Base-by-base conservation (phyloP, 257 asterid species). In the Capsicum pubescens region DNA sequence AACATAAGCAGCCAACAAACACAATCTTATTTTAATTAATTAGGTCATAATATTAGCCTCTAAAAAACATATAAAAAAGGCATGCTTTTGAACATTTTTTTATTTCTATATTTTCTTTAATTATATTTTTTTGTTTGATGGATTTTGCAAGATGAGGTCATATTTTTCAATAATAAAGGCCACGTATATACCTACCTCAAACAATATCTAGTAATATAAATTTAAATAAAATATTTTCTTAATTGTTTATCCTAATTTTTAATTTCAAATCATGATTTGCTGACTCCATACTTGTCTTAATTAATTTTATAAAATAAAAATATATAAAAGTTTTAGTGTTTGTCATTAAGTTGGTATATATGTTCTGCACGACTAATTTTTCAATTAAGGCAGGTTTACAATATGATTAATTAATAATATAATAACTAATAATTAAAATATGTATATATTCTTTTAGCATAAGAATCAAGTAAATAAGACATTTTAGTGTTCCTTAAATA, bases 261-360 rank as follows among this genome's bases (percentile, higher is more conserved):
- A 61, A 81, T 61, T 81, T 61, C 76, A 46, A 61, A 81, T 81
- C 84, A 81, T 60, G 70, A 21, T 66, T 81, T 81, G 84, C 81
- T 76, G 81, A 54, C 81, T 76, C n/a, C 81, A 52, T 52, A 35
- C 17, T 52, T 52, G 48, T 52, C 81, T 76, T 52, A 21, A 52
- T 16, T 7, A 76, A 6, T 26, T 26, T 26, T 26, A 26, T 26
- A 26, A 26, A 26, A 26, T 26, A 32, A 50, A 21, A 8, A 26
- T 0, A 26, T 70, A 1, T 12, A 32, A 7, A 50, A 7, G n/a
- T 26, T 76, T 21, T 52, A 76, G 81, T 50, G 36, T 1, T 74
- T 21, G 80, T 50, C 61, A 5, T 71, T 50, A 21, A 44, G 16
- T 52, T 52, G 14, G 8, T 2, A 72, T 21, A 0, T 26, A 2